These are phyloP conservation scores for Hypoxylon lienhwacheense DNA, from an alignment of 495 filamentous ascomycete genomes.

Conservation along the genomic window DNA sequence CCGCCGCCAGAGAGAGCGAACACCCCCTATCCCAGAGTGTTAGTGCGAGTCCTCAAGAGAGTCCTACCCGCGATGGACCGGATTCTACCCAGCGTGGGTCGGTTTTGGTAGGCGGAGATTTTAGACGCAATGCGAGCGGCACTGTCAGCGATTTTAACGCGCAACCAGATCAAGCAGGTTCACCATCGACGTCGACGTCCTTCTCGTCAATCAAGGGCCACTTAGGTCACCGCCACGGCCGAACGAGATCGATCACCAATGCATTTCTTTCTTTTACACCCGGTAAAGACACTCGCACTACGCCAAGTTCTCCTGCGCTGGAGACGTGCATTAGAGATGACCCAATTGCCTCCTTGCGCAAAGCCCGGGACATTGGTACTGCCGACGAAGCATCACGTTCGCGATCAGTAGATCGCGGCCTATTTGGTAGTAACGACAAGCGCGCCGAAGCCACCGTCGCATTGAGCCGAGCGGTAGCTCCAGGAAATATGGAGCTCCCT, in stretches of 20 bases:
- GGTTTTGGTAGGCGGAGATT: slow-evolving; percentile 42
- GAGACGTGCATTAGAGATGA: slow-evolving; percentile 46
- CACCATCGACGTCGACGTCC: slow-evolving; percentile 58
- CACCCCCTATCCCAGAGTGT: slow-evolving; percentile 86
- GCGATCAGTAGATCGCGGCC: slow-evolving; percentile 58
- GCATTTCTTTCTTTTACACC: slow-evolving; percentile 49
- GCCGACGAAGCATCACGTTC: slow-evolving; percentile 51
- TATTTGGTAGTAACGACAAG: slow-evolving; percentile 59
- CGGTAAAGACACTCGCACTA: slow-evolving; percentile 42
- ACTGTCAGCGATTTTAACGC: slow-evolving; percentile 46
- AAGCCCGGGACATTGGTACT: slow-evolving; percentile 52
- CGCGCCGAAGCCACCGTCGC: slow-evolving; percentile 66
- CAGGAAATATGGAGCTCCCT: slow-evolving; percentile 61
- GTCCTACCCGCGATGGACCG: slow-evolving; percentile 39
- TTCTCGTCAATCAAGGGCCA: slow-evolving; percentile 32
- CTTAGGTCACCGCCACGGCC: slow-evolving; percentile 40
- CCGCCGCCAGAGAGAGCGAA: slow-evolving; percentile 57
- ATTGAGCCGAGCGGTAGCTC: slow-evolving; percentile 62
- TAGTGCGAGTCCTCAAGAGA: slow-evolving; percentile 69
- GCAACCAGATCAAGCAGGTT: slow-evolving; percentile 48
- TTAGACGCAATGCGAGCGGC: slow-evolving; percentile 43
- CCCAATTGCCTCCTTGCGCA: slow-evolving; percentile 42
- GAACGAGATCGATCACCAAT: slow-evolving; percentile 57
- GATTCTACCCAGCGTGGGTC: slow-evolving; percentile 49
- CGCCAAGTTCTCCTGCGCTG: slow-evolving; percentile 53